Base-by-base conservation (phyloP, 768 basidiomycete species). In the Naganishia vishniacii region DNA sequence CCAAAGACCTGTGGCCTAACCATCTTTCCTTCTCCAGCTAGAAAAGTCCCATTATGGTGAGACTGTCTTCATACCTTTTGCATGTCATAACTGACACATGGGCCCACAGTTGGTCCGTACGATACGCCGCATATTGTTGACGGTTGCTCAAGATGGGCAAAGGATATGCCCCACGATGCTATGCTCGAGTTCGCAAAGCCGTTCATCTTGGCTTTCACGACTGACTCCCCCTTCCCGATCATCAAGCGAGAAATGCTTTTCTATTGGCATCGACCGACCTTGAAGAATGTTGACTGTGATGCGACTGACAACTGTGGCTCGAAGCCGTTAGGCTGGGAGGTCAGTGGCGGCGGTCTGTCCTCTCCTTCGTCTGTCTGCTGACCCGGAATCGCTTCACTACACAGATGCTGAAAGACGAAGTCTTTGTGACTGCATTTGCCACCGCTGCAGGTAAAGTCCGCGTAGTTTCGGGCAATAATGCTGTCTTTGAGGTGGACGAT, bases 161-260 rank as follows among this genome's bases (percentile, higher is more conserved):
- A 70, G 16, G 75, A 70, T 9, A 67, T 76, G 51, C 72, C 75
- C 37, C 77, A 78, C 68, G 63, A 67, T 3, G 68, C 73, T 40
- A 70, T 74, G 69, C 68, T 76, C 7, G 74, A 75, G 53, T 70
- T 76, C 48, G 70, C 73, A 16, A 56, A 69, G 25, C 74, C 77
- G 7, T 78, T 75, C 71, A 78, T 78, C 62, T 65, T 66, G 18
- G 76, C 77, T 1, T 78, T 73, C 70, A 73, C 73, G 65, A 61
- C 71, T 1, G 77, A 74, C 15, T 25, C 59, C 0, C 60, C 44
- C 8, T 32, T 32, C 25, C 73, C 73, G 0, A 65, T 71, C 29
- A 68, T 75, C 56, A 66, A 71, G 9, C 65, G 70, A 20, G 76
- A 77, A 20, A 70, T 71, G 66, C 49, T 76, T 23, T 62, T 76